Base-by-base conservation (phyloP, 75 land plant species). In the Azolla pinnata region DNA sequence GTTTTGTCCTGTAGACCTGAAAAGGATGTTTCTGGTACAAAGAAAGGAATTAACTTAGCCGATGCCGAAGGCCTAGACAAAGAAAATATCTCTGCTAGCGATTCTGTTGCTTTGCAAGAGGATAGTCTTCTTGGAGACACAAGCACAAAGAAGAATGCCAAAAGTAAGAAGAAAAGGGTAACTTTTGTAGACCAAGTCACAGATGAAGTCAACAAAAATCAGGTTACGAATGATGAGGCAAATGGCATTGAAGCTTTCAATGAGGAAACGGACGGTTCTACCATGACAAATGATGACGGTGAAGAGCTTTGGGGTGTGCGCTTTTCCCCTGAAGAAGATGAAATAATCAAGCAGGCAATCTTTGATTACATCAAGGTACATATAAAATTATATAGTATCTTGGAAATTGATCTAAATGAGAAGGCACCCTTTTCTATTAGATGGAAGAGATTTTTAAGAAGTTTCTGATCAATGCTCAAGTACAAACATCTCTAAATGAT, bases 311-410 rank as follows among this genome's bases (percentile, higher is more conserved):
- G 17, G 17, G 72, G 72, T 1, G 71, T 59, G 35, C 8, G 57
- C 46, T 75, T 58, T 44, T 40, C 69, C 29, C 7, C 51, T 19
- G 65, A 72, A 49, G 75, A 72, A 31, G 75, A 72, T 61, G 53
- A 67, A 33, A 26, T 26, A 31, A 26, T 72, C 51, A 72, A 60
- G 50, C 19, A 72, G 51, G 64, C 69, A 31, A 47, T 72, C 9
- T 29, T 23, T 16, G 32, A 59, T 0, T 72, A 66, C 45, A 66
- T 72, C 62, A 34, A 60, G 63, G 75, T 72, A 34, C 48, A 54
- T 40, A 18, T 16, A 16, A 30, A n/a, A n/a, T n/a, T n/a, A n/a
- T n/a, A n/a, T n/a, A n/a, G n/a, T n/a, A n/a, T n/a, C n/a, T n/a
- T n/a, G n/a, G n/a, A n/a, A n/a, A n/a, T n/a, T n/a, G n/a, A n/a